Base-by-base conservation (phyloP, 2,329 filamentous ascomycete species). In the Aspergillus sp. region DNA sequence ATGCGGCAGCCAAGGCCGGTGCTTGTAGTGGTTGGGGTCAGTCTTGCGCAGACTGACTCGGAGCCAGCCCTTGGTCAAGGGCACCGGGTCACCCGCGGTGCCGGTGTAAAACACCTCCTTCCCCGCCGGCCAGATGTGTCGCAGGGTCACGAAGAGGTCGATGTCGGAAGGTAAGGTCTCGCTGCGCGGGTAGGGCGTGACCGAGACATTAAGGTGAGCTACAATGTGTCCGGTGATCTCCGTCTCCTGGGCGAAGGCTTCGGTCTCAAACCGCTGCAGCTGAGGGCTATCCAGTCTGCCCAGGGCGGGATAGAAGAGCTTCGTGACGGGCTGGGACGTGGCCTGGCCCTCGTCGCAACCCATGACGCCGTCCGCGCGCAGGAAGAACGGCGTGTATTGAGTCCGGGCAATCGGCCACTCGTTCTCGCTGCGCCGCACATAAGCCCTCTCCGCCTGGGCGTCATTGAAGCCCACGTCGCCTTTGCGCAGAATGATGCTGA, bases 201-300 rank as follows among this genome's bases (percentile, higher is more conserved):
- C 57, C 0, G 78, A 81, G 1, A 82, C 71, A 38, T 76, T 74
- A 3, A 85, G 61, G 41, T 75, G 78, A 0, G 76, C 77, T 0
- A 74, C 63, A 16, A 82, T 61, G 46, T 83, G 76, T 0, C 80
- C 80, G 0, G 80, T 84, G 33, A 85, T 73, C 47, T 84, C 80
- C 0, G 72, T 80, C 45, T 83, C 76, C 5, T 61, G 39, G n/a
- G 69, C 64, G 36, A 83, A 81, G 0, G 74, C 59, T 0, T 62
- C 35, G 0, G 72, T 79, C 1, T 59, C 63, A 51, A 83, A 83
- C 26, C 72, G 69, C 1, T 82, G 42, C 0, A 68, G 36, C 31
- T 78, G 61, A 0, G 68, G 68, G 7, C 69, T 62, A 0, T 75
- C 61, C 0, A 80, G 44, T 0, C 62, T 71, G 0, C 78, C 76